Evolutionary conservation across 257 asterid genomes (phyloP), one percentile per base, ranked within the genome.

Genomic region (Apocynum venetum): DNA sequence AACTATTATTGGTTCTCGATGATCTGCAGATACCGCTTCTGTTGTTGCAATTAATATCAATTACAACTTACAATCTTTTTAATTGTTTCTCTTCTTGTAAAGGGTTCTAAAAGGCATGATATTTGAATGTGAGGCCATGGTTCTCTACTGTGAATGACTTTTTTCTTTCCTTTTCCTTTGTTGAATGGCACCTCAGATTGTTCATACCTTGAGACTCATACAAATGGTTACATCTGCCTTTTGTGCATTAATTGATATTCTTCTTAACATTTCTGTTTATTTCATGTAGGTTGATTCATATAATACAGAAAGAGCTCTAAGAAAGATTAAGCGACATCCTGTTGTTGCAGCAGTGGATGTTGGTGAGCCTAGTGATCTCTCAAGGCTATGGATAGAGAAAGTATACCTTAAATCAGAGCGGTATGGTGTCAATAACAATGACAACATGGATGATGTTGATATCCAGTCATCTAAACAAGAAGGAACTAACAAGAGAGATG

Each of bases 281-380:
- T 60, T 77, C 13, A 66, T 85, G 82, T 89, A 91, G 99, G 98
- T 93, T 77, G 97, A 90, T 72, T 76, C 78, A 65, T 89, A 90
- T 80, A 85, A 84, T 80, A 86, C 91, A 43, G 86, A 78, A 85
- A 93, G 97, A 85, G 91, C 89, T 65, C 84, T 89, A 83, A 89
- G 80, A 72, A 96, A 93, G 91, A 86, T 93, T 77, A 96, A 90
- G 81, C 85, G 96, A 70, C 94, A 89, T 84, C 87, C 88, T 75
- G 85, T 85, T 76, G 65, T 89, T 70, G 84, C 83, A 76, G 81
- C 85, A 41, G 76, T 83, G 56, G 84, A 79, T 78, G 89, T 86
- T 76, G 74, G 74, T 53, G 74, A 74, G 79, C 82, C 85, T 72
- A 80, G 60, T 72, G 79, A 82, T 63, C 60, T 82, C 78, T 68